Conservation (phyloP, 2,329 filamentous ascomycete genomes). For the Exophiala viscosa region DNA sequence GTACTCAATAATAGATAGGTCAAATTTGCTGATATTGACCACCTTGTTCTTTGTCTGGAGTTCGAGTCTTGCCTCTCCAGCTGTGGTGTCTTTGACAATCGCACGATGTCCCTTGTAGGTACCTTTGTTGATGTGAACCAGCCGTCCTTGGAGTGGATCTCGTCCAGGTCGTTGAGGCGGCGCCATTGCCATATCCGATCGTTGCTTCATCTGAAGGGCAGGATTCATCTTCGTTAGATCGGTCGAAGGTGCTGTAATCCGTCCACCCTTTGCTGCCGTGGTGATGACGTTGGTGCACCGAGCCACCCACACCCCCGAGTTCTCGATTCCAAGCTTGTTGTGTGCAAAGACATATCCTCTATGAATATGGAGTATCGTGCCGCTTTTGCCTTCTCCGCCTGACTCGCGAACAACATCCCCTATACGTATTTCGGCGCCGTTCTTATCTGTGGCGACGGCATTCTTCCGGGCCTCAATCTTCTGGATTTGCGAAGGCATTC, state of each 20-base stretch:
- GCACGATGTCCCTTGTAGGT: slow-evolving; percentile 89
- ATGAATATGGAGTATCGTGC: slow-evolving; percentile 90
- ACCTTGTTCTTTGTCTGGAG: slow-evolving; percentile 92
- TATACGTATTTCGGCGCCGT: slow-evolving; percentile 84
- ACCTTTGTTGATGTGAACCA: slow-evolving; percentile 81
- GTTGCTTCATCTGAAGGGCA: slow-evolving; percentile 50
- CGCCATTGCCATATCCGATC: slow-evolving; percentile 53
- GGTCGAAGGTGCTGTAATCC: slow-evolving; percentile 63
- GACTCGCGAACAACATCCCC: slow-evolving; percentile 92
- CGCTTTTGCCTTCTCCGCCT: slow-evolving; percentile 77
- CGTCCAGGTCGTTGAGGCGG: slow-evolving; percentile 71
- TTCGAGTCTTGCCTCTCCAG: slow-evolving; percentile 81
- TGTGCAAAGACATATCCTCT: slow-evolving; percentile 89
- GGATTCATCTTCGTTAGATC: slow-evolving; percentile 92
- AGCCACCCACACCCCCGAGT: slow-evolving; percentile 84
- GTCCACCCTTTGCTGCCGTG: slow-evolving; percentile 88
- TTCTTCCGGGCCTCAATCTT: slow-evolving; percentile 77
- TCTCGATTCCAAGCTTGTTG: slow-evolving; percentile 73
- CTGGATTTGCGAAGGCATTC: slow-evolving; percentile 90
- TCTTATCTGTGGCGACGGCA: slow-evolving; percentile 86
- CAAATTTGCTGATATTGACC: slow-evolving; percentile 75
- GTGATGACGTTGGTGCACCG: slow-evolving; percentile 82
- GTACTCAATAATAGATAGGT: slow-evolving; percentile 81
- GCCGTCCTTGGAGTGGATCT: slow-evolving; percentile 84
- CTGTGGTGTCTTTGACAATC: slow-evolving; percentile 92